These are phyloP conservation scores for Solanum hybrid DNA, from an alignment of 305 asterid genomes.

Conservation along the genomic window DNA sequence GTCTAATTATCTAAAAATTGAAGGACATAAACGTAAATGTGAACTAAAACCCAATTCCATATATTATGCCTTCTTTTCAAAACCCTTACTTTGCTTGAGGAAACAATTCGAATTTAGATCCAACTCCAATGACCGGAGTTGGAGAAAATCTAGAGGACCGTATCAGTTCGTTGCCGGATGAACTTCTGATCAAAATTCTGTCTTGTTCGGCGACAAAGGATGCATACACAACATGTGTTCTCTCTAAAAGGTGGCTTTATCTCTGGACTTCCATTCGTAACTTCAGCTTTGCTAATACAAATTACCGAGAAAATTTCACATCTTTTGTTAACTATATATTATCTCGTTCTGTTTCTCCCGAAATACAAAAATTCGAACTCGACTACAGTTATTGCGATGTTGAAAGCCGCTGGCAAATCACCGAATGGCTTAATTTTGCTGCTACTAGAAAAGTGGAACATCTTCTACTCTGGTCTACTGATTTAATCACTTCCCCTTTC, in stretches of 20 bases:
- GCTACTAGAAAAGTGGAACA: background rate
- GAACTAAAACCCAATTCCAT: too few relatives aligned
- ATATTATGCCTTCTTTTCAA: too few relatives aligned
- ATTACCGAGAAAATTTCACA: background rate
- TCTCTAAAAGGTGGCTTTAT: background rate
- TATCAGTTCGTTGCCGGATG: too few relatives aligned
- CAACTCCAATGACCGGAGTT: background rate
- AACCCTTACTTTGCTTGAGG: too few relatives aligned
- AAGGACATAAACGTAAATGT: too few relatives aligned
- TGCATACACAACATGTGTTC: background rate
- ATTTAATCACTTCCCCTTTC: background rate
- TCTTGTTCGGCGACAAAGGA: background rate
- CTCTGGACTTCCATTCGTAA: background rate
- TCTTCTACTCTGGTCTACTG: background rate
- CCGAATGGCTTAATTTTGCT: background rate
- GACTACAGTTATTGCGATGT: background rate
- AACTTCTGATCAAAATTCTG: too few relatives aligned
- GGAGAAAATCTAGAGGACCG: background rate
- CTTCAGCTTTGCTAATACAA: background rate
- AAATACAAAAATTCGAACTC: background rate
- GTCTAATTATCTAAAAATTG: too few relatives aligned
- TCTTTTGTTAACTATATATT: background rate
- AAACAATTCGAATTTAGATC: too few relatives aligned
- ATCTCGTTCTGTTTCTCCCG: background rate
- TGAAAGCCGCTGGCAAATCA: background rate